A percentile compares a stretch with the other conserved stretches of the same genome.
Conservation (phyloP, 108 stramenopile genomes). For the Skeletonema grethae region DNA sequence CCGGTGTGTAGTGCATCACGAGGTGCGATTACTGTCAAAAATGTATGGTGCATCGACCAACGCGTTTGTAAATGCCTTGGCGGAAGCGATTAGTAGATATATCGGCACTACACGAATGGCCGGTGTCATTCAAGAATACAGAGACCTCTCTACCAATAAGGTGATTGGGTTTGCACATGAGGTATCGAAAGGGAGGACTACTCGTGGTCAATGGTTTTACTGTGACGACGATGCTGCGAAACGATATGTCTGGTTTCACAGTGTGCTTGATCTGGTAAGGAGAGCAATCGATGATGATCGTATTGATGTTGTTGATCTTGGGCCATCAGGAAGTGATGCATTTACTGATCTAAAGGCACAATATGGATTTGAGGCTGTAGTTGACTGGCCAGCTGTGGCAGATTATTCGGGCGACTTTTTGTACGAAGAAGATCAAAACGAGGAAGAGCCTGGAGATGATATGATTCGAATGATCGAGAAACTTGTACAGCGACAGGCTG, state of each 20-base stretch:
- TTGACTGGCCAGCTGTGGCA: constrained; percentile 72
- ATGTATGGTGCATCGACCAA: constrained; percentile 41
- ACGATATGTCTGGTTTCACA: constrained; percentile 81
- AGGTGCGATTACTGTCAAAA: constrained; percentile 61
- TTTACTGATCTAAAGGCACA: constrained; percentile 68
- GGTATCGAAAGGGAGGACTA: constrained; percentile 65
- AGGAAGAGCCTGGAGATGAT: constrained; percentile 32
- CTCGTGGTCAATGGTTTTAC: constrained; percentile 83
- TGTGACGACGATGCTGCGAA: constrained; percentile 71
- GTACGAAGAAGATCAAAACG: constrained; percentile 52
- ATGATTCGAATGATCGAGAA: constrained; percentile 32
- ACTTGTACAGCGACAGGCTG: constrained; percentile 23
- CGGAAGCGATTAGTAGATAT: constrained; percentile 67
- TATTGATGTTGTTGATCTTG: constrained; percentile 71
- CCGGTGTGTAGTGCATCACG: constrained; percentile 78
- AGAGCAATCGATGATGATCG: constrained; percentile 64
- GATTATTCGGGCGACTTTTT: constrained; percentile 63
- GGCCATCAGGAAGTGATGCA: constrained; percentile 73
- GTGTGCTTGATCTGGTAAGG: constrained; percentile 60
- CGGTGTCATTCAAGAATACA: constrained; percentile 71
- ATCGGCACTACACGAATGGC: constrained; percentile 76
- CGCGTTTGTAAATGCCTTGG: constrained; percentile 66
- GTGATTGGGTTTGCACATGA: constrained; percentile 79
- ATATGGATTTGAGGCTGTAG: constrained; percentile 67
- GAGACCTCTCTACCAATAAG: constrained; percentile 43